These are phyloP conservation scores for Aspergillus sp. DNA, from an alignment of 2,329 filamentous ascomycete genomes.

Conservation along the genomic window DNA sequence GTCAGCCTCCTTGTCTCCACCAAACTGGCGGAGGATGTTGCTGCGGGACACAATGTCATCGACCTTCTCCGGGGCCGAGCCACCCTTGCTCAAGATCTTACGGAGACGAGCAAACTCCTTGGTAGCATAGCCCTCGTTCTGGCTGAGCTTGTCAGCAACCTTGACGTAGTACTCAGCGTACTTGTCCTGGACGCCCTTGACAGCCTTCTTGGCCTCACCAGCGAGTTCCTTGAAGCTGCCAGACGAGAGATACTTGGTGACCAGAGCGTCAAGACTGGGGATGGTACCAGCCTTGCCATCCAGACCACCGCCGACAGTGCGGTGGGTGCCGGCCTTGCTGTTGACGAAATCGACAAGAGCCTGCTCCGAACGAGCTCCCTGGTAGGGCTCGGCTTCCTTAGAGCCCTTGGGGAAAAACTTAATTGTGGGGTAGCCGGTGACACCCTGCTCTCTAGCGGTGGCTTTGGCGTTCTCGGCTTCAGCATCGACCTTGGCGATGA, in stretches of 20 bases:
- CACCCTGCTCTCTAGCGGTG: constrained; percentile 68
- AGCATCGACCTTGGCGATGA: constrained; percentile 93
- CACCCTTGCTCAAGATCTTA: constrained; percentile 78
- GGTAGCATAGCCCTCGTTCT: constrained; percentile 71
- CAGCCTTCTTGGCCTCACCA: constrained; percentile 68
- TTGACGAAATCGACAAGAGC: constrained; percentile 80
- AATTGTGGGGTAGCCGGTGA: constrained; percentile 90
- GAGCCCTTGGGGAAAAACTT: constrained; percentile 92
- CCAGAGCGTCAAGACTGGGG: constrained; percentile 68
- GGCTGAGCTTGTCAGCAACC: constrained; percentile 77
- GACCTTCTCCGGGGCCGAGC: constrained; percentile 76
- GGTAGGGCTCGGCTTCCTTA: constrained; percentile 66
- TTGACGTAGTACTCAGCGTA: constrained; percentile 93
- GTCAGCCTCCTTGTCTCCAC: constrained; percentile 51
- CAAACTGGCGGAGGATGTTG: constrained; percentile 82
- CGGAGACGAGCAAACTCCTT: constrained; percentile 83
- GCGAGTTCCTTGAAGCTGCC: constrained; percentile 63
- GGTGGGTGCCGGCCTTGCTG: constrained; percentile 81
- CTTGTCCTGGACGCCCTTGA: constrained; percentile 65
- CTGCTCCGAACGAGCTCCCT: constrained; percentile 69
- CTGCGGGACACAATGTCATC: constrained; percentile 82
- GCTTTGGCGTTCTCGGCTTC: constrained; percentile 82
- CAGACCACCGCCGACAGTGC: constrained; percentile 73
- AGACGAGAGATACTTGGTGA: constrained; percentile 62
- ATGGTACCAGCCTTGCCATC: constrained; percentile 77